Evolutionary conservation across 2,329 filamentous ascomycete species (phyloP).

Genomic region (Chalaropsis ovoidea): DNA sequence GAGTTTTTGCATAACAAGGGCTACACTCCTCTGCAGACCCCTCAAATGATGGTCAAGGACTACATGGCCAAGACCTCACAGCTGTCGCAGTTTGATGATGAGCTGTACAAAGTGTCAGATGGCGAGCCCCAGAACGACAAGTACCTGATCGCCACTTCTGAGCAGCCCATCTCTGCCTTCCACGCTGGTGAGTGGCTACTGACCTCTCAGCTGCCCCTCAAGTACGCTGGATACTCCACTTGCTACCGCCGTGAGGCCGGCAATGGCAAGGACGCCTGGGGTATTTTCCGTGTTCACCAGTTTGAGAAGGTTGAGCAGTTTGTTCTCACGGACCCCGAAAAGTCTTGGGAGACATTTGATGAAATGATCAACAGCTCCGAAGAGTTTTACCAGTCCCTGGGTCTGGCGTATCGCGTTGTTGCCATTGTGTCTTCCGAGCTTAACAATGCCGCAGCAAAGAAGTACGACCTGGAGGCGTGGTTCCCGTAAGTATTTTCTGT

Average conservation of each 20-base stretch:
- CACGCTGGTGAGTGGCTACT: slow-evolving; percentile 92
- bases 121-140: slow-evolving; percentile 84
- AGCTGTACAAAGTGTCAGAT: slow-evolving; percentile 91
- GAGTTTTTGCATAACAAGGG: slow-evolving; percentile 76
- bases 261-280: slow-evolving; percentile 83
- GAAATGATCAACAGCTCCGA: slow-evolving; percentile 85
- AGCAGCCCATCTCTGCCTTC: slow-evolving; percentile 87
- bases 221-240: slow-evolving; percentile 84
- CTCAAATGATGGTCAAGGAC: slow-evolving; percentile 89
- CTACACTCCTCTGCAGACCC: slow-evolving; percentile 74
- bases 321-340: slow-evolving; percentile 70
- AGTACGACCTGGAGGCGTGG: slow-evolving; percentile 93
- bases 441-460: slow-evolving; percentile 69
- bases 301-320: slow-evolving; percentile 93
- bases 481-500: slow-evolving; percentile 55
- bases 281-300: slow-evolving; percentile 94
- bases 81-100: slow-evolving; percentile 93
- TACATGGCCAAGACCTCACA: slow-evolving; percentile 98
- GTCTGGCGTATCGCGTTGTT: slow-evolving; percentile 82
- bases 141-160: slow-evolving; percentile 66
- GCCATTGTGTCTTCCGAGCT: slow-evolving; percentile 92
- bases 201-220: slow-evolving; percentile 76
- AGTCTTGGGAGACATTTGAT: slow-evolving; percentile 88
- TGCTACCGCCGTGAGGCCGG: slow-evolving; percentile 96
- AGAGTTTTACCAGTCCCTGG: slow-evolving; percentile 86